These are phyloP conservation scores for Zizania palustris DNA, from an alignment of 202 grass and related monocot genomes.

Conservation along the genomic window DNA sequence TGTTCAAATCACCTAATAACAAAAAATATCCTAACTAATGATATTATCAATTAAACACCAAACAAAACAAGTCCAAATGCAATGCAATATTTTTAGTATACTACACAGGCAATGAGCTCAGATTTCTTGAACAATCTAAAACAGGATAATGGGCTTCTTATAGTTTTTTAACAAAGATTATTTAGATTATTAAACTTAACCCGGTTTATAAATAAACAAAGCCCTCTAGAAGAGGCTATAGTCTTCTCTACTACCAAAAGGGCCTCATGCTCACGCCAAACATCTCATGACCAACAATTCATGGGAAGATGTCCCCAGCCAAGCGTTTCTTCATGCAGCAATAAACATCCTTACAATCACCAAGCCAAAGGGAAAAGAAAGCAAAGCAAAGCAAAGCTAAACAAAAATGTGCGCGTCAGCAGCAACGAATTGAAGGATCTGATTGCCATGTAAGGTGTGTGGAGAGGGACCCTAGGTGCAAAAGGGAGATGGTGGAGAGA, in stretches of 20 bases:
- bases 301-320: not conserved
- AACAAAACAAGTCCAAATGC: too few species aligned
- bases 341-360: not conserved
- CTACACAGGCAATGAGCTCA: too few species aligned
- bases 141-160: too few species aligned
- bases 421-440: constrained; percentile 36
- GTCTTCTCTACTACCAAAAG: not conserved
- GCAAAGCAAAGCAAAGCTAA: not conserved
- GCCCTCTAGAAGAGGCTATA: not conserved
- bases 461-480: constrained; percentile 41
- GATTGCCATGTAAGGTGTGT: constrained; percentile 38
- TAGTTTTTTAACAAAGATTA: too few species aligned
- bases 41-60: too few species aligned
- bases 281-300: not conserved
- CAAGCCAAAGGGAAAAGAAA: not conserved
- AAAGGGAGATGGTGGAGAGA: constrained; percentile 52
- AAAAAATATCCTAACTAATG: too few species aligned
- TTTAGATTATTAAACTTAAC: too few species aligned
- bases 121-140: too few species aligned
- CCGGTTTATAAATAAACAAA: too few species aligned
- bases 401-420: constrained; percentile 4
- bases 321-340: not conserved
- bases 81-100: too few species aligned
- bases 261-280: not conserved
- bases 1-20: too few species aligned